Evolutionary conservation across 371 early-diverging fungal species (phyloP), one percentile per base, ranked within the genome.

Genomic region (Apophysomyces elegans): DNA sequence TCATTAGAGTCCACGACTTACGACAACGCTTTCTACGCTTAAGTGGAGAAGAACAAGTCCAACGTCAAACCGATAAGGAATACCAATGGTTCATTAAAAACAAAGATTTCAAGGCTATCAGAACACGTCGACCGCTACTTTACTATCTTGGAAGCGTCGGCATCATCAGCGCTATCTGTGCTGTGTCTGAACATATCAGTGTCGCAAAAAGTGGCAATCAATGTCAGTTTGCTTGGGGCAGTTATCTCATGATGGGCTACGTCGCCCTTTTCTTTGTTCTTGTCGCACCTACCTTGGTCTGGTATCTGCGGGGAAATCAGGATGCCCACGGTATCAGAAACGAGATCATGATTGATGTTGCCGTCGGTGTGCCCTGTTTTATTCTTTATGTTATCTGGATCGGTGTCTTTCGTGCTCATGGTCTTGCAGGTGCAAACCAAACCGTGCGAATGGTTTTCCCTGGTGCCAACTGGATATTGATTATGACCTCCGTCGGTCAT

Each of bases 261-360:
- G 64, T 61, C 38, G 61, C 59, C 18, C 37, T 69, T 18, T 77
- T 72, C 59, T 59, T 69, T 32, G 37, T 39, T 13, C 7, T 66
- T 13, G 18, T 72, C 14, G 60, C 61, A 0, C 77, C 77, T 1
- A 26, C 59, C 7, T 46, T 72, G 35, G 32, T 69, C 8, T 74
- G 66, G 58, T 46, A 41, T 32, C 59, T 74, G 1, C 69, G 68
- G 12, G 32, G 65, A 16, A 58, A 63, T 12, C 12, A 59, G 35
- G 77, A 77, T 43, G 70, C 74, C 1, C 72, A 77, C 58, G 74
- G 74, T 21, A 68, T 77, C 18, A 56, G 70, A 38, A 63, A 64
- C 26, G 77, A 77, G 41, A 46, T 77, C 11, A 67, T 70, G 46
- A 44, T 67, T 4, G 64, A 66, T 37, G 50, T 58, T 26, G 5